Base-by-base conservation (phyloP, 768 basidiomycete genomes). In the Leccinum sublutescens region DNA sequence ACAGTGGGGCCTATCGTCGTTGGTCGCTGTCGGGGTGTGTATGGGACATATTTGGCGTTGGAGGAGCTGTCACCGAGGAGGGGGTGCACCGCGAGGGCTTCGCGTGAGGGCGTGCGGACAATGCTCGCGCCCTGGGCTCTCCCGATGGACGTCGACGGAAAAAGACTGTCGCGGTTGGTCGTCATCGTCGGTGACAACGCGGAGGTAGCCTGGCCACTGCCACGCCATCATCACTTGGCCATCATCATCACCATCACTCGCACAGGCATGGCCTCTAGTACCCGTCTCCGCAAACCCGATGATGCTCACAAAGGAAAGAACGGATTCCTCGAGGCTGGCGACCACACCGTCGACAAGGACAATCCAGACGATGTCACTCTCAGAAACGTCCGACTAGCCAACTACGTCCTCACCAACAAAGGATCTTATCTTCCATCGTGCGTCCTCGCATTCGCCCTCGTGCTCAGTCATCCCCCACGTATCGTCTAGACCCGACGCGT, bases 1-100 rank as follows among this genome's bases (percentile, higher is more conserved):
- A 72, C 80, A 63, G 65, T 79, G 58, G 68, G 66, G 4, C 76
- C 73, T 0, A 82, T 81, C 3, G 83, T 81, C 27, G 79, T 71
- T 9, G 78, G 77, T 48, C 87, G 84, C 47, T 91, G 89, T 23
- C 86, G 75, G 1, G 91, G 90, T 1, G 89, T 92, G 64, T 93
- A 92, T 2, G 89, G 86, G 2, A 88, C 82, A 75, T 92, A 93
- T 61, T 80, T 80, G 11, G 84, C 54, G 27, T 38, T 57, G 8
- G 56, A 7, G 21, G 54, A 56, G 56, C 38, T 34, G 55, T 64
- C 58, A 4, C 83, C 84, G 11, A 89, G 79, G 17, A 91, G 75
- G 4, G 89, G 89, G 64, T 91, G 90, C 0, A 86, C 81, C 5
- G 79, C 74, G 29, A 85, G 72, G 11, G 80, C 72, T 50, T 91